Base-by-base conservation (phyloP, 257 asterid species). In the Thymus quinquecostatus region DNA sequence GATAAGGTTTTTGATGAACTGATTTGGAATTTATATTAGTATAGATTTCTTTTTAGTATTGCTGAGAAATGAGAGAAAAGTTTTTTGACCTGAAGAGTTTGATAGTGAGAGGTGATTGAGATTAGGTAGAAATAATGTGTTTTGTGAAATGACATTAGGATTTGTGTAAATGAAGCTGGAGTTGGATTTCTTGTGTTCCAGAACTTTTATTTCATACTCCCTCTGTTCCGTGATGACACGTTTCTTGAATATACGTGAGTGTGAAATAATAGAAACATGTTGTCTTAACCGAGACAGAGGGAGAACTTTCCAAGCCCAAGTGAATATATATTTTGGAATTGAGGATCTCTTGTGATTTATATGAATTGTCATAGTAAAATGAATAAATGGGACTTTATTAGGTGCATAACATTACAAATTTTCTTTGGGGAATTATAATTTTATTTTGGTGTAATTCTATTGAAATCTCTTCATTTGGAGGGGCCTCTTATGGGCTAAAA, bases 1-100 rank as follows among this genome's bases (percentile, higher is more conserved):
- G 60, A 29, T 73, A 32, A 78, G 55, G 47, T 14, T 60, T 29
- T 6, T 12, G 63, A 60, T 28, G 55, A 75, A 34, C 27, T 40
- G 64, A 47, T 62, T 11, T 14, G 34, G 41, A 56, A 14, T 69
- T 70, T 51, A 40, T 51, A 54, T 10, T 41, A 2, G 21, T 45
- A 1, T 11, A 44, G 1, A 64, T 14, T 10, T 62, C 12, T 55
- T 54, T 44, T 33, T 47, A 3, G 2, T 41, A 29, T 9, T 53
- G 28, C 10, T 2, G 29, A 40, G 55, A 56, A 53, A 14, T 60
- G 13, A 62, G 36, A 4, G 0, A 44, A 70, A 11, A 58, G 34
- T 27, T 32, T 70, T 56, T 70, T 68, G 43, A 49, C 51, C 36
- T 44, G 21, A n/a, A 11, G 60, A 40, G 61, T 21, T 28, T 1